These are phyloP conservation scores for Backusella psychrophila DNA, from an alignment of 192 early-diverging fungal species.

Conservation along the genomic window DNA sequence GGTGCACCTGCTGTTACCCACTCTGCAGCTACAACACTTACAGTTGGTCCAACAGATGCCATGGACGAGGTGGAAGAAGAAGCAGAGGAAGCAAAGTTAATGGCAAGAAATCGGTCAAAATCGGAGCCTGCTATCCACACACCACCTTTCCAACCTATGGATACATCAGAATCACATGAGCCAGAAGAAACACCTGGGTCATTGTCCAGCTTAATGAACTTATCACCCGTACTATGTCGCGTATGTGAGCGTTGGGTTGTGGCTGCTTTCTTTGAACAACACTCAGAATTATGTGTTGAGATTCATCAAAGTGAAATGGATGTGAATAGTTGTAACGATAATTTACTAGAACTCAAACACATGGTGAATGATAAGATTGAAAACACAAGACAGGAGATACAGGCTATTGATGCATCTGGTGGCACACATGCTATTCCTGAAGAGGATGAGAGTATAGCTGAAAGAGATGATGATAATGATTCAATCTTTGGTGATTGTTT, in stretches of 20 bases:
- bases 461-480: constrained; percentile 17
- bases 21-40: background rate
- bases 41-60: background rate
- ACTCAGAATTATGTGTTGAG: constrained; percentile 65
- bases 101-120: constrained; percentile 9
- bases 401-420: background rate
- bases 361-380: constrained; percentile 39
- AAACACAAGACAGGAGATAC: background rate
- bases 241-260: constrained; percentile 78
- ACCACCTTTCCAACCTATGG: background rate
- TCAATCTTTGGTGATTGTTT: constrained; percentile 23
- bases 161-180: background rate
- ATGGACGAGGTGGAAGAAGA: background rate
- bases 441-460: background rate
- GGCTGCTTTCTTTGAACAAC: constrained; percentile 71
- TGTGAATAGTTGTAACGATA: constrained; percentile 68
- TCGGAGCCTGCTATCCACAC: constrained; percentile 21
- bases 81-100: background rate
- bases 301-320: constrained; percentile 81
- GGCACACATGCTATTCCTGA: background rate
- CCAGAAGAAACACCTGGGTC: background rate
- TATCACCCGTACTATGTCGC: constrained; percentile 64
- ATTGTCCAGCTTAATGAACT: background rate
- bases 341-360: constrained; percentile 56
- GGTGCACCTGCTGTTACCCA: background rate